Evolutionary conservation across 2,329 filamentous ascomycete species (phyloP).

Genomic region (Penicillium sp.): DNA sequence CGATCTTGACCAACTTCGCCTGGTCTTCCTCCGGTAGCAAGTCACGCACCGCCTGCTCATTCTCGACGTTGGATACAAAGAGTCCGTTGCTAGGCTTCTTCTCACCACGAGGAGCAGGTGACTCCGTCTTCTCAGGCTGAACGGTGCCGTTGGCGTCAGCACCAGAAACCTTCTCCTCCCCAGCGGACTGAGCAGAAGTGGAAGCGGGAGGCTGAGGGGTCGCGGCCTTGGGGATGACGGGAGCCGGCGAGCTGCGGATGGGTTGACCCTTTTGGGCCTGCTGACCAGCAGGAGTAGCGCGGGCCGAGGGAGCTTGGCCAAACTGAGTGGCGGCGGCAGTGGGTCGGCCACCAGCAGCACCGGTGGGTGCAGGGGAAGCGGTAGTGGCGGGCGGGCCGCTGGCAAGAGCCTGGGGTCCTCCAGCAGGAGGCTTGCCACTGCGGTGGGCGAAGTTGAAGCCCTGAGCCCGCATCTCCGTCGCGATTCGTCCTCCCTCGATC

Average conservation of each 20-base stretch:
- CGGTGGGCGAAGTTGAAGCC: conserved; percentile 99
- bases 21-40: conserved; percentile 80
- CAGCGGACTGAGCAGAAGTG: conserved; percentile 41
- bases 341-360: conserved; percentile 32
- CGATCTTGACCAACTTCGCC: conserved; percentile 70
- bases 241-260: conserved; percentile 40
- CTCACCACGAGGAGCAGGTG: conserved; percentile 55
- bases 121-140: conserved; percentile 44
- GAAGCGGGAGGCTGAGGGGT: conserved; percentile 37
- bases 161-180: conserved; percentile 45
- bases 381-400: conserved; percentile 30
- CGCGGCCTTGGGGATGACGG: conserved; percentile 39
- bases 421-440: conserved; percentile 66
- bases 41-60: conserved; percentile 74
- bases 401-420: conserved; percentile 29
- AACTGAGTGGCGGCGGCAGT: conserved; percentile 38
- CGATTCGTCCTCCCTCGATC: conserved; percentile 90
- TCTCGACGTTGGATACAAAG: conserved; percentile 82
- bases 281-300: conserved; percentile 26
- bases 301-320: conserved; percentile 39
- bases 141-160: conserved; percentile 51
- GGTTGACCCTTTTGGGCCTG: conserved; percentile 31
- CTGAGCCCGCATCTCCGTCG: conserved; percentile 96
- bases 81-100: conserved; percentile 72
- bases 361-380: conserved; percentile 36